Evolutionary conservation across 2,329 filamentous ascomycete genomes (phyloP), one percentile per base, ranked within the genome.

Genomic region (Pseudogymnoascus sp.): DNA sequence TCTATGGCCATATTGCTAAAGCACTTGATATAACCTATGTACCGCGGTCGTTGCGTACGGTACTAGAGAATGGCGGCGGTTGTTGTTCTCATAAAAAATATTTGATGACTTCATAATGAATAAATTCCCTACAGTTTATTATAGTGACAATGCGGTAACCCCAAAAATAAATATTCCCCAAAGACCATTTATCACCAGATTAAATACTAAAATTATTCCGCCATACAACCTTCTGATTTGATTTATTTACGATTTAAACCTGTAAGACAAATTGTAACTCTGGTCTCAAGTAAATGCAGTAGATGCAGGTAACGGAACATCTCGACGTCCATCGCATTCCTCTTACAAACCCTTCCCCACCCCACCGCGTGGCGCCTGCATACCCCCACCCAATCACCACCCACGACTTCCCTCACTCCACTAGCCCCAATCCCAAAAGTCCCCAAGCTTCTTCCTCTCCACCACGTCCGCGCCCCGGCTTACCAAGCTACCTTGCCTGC

Each of bases 51-150:
- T 14, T 56, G 28, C 49, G 28, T 56, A 34, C 16, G 49, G 28
- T 56, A 56, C 28, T 56, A 56, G 49, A 56, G 49, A 56, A 56
- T 34, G 49, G n/a, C 28, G 49, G 49, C 49, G 28, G 49, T 34
- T 56, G 49, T 53, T 53, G 5, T 56, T 56, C 49, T 56, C 28
- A 56, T 56, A 56, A 56, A 56, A 46, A 56, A 56, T 56, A 56
- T 56, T 56, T 56, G 49, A 56, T 56, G 49, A 56, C 49, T 56
- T 56, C 49, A 56, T 56, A 56, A 56, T 36, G n/a, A n/a, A n/a
- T 16, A 34, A 34, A 56, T 18, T 34, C 49, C 28, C 2, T 56
- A 9, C 8, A 31, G 1, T 56, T 18, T 34, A 34, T 34, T 56
- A 16, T 34, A 7, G 18, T 56, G 28, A 12, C 28, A 21, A 56